phyloP scores from a whole-genome alignment of 163 green algal species.

The Chlamydomonas reinhardtii region DNA sequence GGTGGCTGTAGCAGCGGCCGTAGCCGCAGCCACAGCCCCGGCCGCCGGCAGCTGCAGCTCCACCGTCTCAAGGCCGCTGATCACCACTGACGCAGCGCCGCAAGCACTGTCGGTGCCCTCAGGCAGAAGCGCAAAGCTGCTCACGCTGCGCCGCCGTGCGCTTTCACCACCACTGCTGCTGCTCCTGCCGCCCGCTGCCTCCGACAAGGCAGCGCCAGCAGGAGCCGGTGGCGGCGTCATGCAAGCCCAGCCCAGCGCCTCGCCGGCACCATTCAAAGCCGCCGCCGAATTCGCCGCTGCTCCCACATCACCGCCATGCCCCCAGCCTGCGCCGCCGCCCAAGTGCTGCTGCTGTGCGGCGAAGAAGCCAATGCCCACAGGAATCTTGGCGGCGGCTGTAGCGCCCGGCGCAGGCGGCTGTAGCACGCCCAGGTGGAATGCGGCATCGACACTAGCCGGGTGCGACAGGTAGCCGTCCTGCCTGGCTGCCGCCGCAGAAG shows the following conservation, averaged over 20 bases:
- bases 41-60: constrained; percentile 14
- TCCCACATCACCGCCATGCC: background rate
- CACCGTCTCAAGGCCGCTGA: constrained; percentile 4
- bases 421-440: constrained; percentile 80
- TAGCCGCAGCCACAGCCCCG: background rate
- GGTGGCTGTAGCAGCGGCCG: background rate
- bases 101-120: too few relatives aligned
- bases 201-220: too few relatives aligned
- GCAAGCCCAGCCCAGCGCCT: background rate
- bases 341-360: background rate
- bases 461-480: constrained; percentile 52
- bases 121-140: constrained; percentile 29
- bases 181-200: background rate
- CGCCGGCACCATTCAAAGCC: background rate
- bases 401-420: constrained; percentile 50
- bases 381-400: constrained; percentile 69
- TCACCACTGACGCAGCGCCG: background rate
- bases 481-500: background rate
- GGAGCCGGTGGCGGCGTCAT: background rate
- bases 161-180: background rate
- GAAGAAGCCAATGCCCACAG: constrained; percentile 68
- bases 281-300: background rate
- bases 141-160: constrained; percentile 7
- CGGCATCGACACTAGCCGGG: constrained; percentile 71
- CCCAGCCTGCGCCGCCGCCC: too few relatives aligned